Percentiles rank a stretch among this genome's conserved stretches.
These are phyloP conservation scores for Trichoderma orchidacearum DNA, from an alignment of 495 filamentous ascomycete species.

Conservation along the genomic window DNA sequence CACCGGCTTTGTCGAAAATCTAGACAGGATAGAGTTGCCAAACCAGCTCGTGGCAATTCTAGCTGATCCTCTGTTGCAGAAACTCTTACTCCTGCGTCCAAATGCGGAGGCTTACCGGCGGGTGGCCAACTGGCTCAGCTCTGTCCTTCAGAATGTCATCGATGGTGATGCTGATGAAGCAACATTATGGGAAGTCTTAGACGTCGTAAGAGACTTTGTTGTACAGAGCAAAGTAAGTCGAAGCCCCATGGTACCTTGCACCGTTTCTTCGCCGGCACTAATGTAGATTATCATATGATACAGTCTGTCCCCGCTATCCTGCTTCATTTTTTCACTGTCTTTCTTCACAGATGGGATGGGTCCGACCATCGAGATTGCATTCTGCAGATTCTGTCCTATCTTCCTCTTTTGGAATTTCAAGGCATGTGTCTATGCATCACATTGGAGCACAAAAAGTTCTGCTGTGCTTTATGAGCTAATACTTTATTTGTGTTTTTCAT, in stretches of 20 bases:
- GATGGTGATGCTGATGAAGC: slow-evolving; percentile 33
- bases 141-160: slow-evolving; percentile 45
- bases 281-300: slow-evolving; percentile 5
- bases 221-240: slow-evolving; percentile 46
- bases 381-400: slow-evolving; percentile 49
- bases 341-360: slow-evolving; percentile 59
- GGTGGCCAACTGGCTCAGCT: slow-evolving; percentile 52
- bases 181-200: slow-evolving; percentile 41
- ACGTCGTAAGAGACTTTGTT: slow-evolving; percentile 44
- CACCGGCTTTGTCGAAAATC: slow-evolving; percentile 55
- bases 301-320: slow-evolving; percentile 41
- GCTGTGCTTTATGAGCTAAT: background rate
- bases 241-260: background rate
- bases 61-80: slow-evolving; percentile 64
- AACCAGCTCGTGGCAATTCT: slow-evolving; percentile 69
- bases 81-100: slow-evolving; percentile 52
- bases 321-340: slow-evolving; percentile 46
- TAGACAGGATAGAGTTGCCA: slow-evolving; percentile 70
- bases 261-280: background rate
- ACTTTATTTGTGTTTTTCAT: background rate
- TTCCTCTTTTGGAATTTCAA: slow-evolving; percentile 46
- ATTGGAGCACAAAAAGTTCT: too few species aligned
- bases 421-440: slow-evolving; percentile 16
- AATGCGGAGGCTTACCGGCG: slow-evolving; percentile 40
- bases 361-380: slow-evolving; percentile 41